Evolutionary conservation across 331 rosid genomes (phyloP).

Genomic region (Ulmus americana): DNA sequence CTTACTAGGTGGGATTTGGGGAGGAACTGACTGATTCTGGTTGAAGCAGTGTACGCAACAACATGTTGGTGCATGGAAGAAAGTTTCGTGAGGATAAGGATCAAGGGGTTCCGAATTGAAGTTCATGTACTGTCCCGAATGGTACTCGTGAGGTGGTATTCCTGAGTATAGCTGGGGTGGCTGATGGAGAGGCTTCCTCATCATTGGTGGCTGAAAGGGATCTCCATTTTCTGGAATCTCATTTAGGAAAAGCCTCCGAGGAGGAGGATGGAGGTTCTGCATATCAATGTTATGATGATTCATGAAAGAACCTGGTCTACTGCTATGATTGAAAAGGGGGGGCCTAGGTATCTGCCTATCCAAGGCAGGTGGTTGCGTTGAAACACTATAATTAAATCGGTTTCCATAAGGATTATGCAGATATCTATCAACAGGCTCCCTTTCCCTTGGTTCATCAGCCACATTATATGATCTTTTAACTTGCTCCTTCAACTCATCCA

Average conservation of each 20-base stretch:
- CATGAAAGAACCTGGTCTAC: conserved; percentile 17
- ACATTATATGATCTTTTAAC: conserved; percentile 26
- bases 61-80: conserved; percentile 29
- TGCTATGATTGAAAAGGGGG: conserved; percentile 16
- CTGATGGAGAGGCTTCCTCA: conserved; percentile 21
- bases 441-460: conserved; percentile 28
- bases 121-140: conserved; percentile 16
- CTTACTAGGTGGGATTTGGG: conserved; percentile 8
- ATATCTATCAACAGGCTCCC: conserved; percentile 26
- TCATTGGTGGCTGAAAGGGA: conserved; percentile 27
- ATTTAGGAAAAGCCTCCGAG: conserved; percentile 25
- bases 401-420: conserved; percentile 23
- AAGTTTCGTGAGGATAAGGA: conserved; percentile 13
- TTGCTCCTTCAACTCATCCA: conserved; percentile 43
- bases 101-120: conserved; percentile 16
- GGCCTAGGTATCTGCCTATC: conserved; percentile 20
- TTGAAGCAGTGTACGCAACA: conserved; percentile 31
- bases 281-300: conserved; percentile 24
- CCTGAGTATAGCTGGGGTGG: conserved; percentile 19
- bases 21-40: conserved; percentile 27
- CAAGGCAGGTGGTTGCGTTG: conserved; percentile 24
- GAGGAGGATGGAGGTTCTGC: conserved; percentile 24
- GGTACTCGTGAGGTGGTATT: conserved; percentile 19
- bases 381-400: conserved; percentile 19
- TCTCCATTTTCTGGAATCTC: conserved; percentile 26